Base-by-base conservation (phyloP, 495 filamentous ascomycete genomes). In the Peziza echinospora region DNA sequence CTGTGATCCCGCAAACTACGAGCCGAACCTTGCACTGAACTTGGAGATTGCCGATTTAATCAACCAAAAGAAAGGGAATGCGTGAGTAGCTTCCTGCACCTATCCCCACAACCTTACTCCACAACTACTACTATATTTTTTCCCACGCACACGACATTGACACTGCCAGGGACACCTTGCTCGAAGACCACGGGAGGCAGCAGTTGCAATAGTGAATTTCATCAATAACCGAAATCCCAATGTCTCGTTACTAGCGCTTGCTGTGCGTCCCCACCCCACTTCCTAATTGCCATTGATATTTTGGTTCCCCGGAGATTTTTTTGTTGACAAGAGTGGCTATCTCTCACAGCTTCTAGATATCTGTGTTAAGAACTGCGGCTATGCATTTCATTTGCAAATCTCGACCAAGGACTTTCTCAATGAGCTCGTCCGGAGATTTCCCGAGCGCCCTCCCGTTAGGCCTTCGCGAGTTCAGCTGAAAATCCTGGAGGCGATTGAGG, bases 361-460 rank as follows among this genome's bases (percentile, higher is more conserved):
- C 43, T 96, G 86, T 62, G 89, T 94, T 61, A 97, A 97, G 66
- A 97, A 97, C 63, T 97, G 89, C 75, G 89, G 89, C 55, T 97
- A 97, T 64, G 84, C 91, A 16, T 97, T 97, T 63, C 89, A 97
- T 51, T 77, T 97, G 30, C 89, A 97, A 65, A 94, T 97, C 62
- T 83, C 80, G 61, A 96, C 89, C 47, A 97, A 97, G 62, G 89
- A 97, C 55, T 96, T 97, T 57, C 73, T 97, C 47, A 97, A 96
- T 67, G 89, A 97, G 70, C 78, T 97, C 51, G 89, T 97, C 23
- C 78, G 89, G 48, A 72, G 87, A 45, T 97, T 97, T 59, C 89
- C 89, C 48, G 89, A 97, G 64, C 73, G 87, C 24, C 89, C 89
- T 40, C 82, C 87, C 9, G 69, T 86, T 50, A 77, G 89, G 45